Evolutionary conservation across 371 early-diverging fungal genomes (phyloP), one percentile per base, ranked within the genome.

Genomic region (Enterospora canceri): DNA sequence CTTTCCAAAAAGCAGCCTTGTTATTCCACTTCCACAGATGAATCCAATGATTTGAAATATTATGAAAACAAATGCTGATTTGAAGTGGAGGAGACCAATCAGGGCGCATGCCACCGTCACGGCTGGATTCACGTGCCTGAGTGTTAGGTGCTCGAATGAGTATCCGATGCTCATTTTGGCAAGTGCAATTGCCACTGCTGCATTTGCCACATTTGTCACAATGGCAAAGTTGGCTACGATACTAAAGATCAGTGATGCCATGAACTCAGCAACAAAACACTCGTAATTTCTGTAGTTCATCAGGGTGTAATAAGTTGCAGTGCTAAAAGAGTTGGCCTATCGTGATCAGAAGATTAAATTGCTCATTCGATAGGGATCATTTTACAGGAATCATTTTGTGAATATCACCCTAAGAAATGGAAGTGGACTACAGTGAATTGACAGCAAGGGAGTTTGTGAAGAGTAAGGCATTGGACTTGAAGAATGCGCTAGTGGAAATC

Each of bases 101-200:
- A 85, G 78, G 28, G 85, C 83, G 0, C 84, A 83, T 15, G 83
- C 83, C 74, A 86, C 82, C 0, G 87, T 87, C 24, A 87, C 86
- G 47, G 87, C 87, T 5, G 86, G 86, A 58, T 82, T 82, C 58
- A 82, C 82, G 60, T 83, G 82, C 19, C 80, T 81, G 57, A 86
- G 82, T 4, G 84, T 83, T 1, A 86, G 84, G 74, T 86, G 86
- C 35, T 83, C 83, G 73, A 87, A 87, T 1, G 85, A 81, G 74
- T 86, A 87, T 56, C 86, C 86, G n/a, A 86, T 68, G 0, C 85
- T 85, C 29, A 86, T 79, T n/a, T 80, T 65, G 12, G 65, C 51
- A 34, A 87, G 83, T 0, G 81, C 84, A 16, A 85, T 82, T 1
- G 83, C 73, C 18, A 86, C n/a, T 8, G 40, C 40, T 12, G 40